A percentile compares a stretch with the other conserved stretches of the same genome.
Conservation (phyloP, 73 alveolate species). For the Blepharisma japonicum region DNA sequence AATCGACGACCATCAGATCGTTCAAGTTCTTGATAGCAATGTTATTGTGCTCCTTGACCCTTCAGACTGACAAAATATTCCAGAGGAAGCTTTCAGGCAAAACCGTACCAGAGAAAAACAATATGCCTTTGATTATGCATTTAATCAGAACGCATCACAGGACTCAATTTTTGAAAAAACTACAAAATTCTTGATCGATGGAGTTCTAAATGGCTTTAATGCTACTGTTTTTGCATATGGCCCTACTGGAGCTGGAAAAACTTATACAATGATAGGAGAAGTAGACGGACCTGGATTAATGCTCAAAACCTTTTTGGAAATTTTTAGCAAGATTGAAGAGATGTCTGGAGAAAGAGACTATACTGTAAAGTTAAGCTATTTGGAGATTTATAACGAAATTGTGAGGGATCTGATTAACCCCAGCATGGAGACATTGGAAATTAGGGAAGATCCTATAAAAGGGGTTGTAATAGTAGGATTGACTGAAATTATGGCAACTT, state of each 20-base stretch:
- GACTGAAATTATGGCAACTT: constrained; percentile 71
- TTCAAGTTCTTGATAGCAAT: constrained; percentile 45
- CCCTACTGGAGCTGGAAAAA: constrained; percentile 99
- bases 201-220: constrained; percentile 93
- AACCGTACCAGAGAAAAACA: constrained; percentile 91
- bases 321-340: constrained; percentile 61
- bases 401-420: constrained; percentile 80
- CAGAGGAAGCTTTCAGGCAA: constrained; percentile 59
- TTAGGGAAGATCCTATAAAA: constrained; percentile 85
- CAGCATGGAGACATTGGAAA: constrained; percentile 68
- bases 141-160: constrained; percentile 85
- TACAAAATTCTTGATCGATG: constrained; percentile 89
- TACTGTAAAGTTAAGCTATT: constrained; percentile 71
- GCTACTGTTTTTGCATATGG: constrained; percentile 99
- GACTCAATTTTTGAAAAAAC: constrained; percentile 84
- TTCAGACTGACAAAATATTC: constrained; percentile 14
- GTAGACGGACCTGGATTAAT: constrained; percentile 86
- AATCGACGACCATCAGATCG: constrained; percentile 7
- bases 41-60: constrained; percentile 63
- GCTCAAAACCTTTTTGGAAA: constrained; percentile 79
- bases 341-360: constrained; percentile 63
- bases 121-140: constrained; percentile 96
- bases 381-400: constrained; percentile 71
- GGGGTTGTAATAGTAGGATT: constrained; percentile 83
- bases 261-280: constrained; percentile 97